Conservation (phyloP, 192 early-diverging fungal genomes). For the Backusella mclennaniae region DNA sequence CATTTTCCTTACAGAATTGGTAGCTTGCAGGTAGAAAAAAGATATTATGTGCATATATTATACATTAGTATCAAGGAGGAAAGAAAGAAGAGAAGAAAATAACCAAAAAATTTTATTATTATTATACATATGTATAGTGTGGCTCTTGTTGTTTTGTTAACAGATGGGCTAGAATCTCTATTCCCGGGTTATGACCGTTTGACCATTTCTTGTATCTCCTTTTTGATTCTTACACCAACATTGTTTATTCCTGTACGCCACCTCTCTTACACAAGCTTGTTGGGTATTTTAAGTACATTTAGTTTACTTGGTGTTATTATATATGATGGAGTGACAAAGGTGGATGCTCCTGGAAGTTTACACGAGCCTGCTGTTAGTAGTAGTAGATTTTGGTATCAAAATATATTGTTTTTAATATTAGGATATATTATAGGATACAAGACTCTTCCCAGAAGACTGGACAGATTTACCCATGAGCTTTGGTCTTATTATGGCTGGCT, state of each 20-base stretch:
- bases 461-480: conserved; percentile 45
- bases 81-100: neutral
- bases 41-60: neutral
- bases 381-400: neutral
- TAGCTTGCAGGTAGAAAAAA: conserved; percentile 33
- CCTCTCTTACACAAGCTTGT: conserved; percentile 51
- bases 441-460: conserved; percentile 46
- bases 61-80: no score
- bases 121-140: conserved; percentile 33
- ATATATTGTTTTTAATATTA: neutral
- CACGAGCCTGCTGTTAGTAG: conserved; percentile 42
- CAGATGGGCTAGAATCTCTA: conserved; percentile 36
- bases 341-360: conserved; percentile 55
- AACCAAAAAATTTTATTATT: neutral
- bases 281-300: conserved; percentile 59
- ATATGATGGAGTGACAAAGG: conserved; percentile 54
- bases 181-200: conserved; percentile 28
- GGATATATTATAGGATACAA: conserved; percentile 37
- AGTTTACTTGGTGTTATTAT: conserved; percentile 56
- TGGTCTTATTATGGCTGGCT: conserved; percentile 58
- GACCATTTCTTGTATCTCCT: conserved; percentile 47
- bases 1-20: conserved; percentile 37
- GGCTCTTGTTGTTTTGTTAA: conserved; percentile 36
- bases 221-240: conserved; percentile 49
- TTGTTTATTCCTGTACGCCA: conserved; percentile 48